Evolutionary conservation across 306 rosid genomes (phyloP), one percentile per base, ranked within the genome.

Genomic region (Cercis canadensis): DNA sequence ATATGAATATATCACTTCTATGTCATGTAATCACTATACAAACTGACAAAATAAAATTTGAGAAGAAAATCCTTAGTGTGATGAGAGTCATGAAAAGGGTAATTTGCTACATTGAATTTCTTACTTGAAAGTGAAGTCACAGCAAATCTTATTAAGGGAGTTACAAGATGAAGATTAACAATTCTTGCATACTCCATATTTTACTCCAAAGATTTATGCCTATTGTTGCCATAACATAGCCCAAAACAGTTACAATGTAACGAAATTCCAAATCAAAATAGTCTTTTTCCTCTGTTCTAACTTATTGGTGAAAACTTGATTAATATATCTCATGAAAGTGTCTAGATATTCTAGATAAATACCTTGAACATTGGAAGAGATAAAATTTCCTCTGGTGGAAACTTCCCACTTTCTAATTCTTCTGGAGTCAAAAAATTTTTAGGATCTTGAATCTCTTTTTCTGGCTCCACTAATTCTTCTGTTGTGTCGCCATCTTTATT

Each of bases 341-440:
- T 39, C 40, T 32, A 58, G 29, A 75, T 57, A 70, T 21, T 62
- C 72, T 21, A 31, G 53, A 73, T 54, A 40, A 65, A 76, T 84
- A 93, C 98, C 97, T 90, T 94, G 77, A 90, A 94, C 94, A 84
- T 91, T 49, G 98, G 97, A 73, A 94, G 96, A 6, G 98, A 90
- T 78, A 94, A 83, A 64, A 90, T 79, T 66, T 89, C 96, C 88
- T 90, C 95, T 8, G 89, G 96, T 69, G 91, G 95, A 70, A 89
- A 81, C 81, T 90, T 94, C 53, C 94, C 91, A 15, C 71, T 74
- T 71, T 90, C 89, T 75, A 94, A 46, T 76, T 94, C 97, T 59
- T 88, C 91, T 24, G 66, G 84, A 76, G 90, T 80, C 18, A 90
- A 88, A 71, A 81, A 86, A 47, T 83, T 69, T 71, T 84, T 84